Conservation (phyloP, 2,329 filamentous ascomycete genomes). For the Pseudomassariella vexata region DNA sequence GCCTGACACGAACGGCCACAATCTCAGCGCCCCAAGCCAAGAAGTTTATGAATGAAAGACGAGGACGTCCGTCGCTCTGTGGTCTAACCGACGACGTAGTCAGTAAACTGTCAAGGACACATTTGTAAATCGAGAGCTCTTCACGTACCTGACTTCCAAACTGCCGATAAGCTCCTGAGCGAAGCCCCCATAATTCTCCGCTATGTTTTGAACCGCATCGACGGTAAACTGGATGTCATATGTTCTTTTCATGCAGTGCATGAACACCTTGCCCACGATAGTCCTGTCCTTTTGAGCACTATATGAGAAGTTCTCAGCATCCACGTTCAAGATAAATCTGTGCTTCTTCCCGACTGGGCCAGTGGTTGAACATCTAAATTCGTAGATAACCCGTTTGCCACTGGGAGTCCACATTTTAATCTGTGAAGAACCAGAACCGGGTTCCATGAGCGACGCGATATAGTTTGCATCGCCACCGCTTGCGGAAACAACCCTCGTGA, state of each 20-base stretch:
- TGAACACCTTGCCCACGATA: slow-evolving; percentile 12
- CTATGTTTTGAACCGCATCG: slow-evolving; percentile 12
- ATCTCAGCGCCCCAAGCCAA: slow-evolving; percentile 13
- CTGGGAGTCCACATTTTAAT: slow-evolving; percentile 1
- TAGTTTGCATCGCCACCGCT: slow-evolving; percentile 8
- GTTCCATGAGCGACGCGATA: not conserved
- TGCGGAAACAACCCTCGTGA: slow-evolving; percentile 4
- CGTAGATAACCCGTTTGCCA: slow-evolving; percentile 4
- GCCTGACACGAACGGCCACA: slow-evolving; percentile 15
- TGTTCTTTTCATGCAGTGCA: slow-evolving; percentile 19
- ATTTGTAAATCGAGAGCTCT: too few species aligned
- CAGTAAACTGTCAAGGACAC: slow-evolving; percentile 4
- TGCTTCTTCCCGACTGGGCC: not conserved
- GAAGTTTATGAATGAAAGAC: slow-evolving; percentile 16
- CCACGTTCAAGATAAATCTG: slow-evolving; percentile 18
- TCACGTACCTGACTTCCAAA: slow-evolving; percentile 20
- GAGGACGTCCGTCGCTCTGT: slow-evolving; percentile 10
- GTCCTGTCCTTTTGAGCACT: slow-evolving; percentile 8
- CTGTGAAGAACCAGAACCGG: not conserved
- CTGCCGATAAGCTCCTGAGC: slow-evolving; percentile 16
- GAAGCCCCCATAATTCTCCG: slow-evolving; percentile 13
- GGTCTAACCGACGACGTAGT: slow-evolving; percentile 10
- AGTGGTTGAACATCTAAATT: slow-evolving; percentile 7
- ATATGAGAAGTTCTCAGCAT: slow-evolving; percentile 14
- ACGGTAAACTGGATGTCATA: slow-evolving; percentile 22